These are phyloP conservation scores for Paecilomyces fulvus DNA, from an alignment of 2,329 filamentous ascomycete genomes.

Conservation along the genomic window DNA sequence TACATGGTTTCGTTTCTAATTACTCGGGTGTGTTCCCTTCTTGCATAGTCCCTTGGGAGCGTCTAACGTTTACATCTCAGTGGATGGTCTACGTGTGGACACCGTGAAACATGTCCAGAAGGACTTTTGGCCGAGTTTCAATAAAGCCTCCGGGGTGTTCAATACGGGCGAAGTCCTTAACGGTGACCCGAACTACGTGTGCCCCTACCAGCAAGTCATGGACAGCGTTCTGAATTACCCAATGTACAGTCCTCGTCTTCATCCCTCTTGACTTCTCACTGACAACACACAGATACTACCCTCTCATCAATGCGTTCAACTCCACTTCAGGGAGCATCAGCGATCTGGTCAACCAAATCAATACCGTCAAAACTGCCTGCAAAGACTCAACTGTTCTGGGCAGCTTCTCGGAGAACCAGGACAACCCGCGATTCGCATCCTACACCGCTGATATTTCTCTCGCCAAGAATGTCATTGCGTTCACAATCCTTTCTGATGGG, in stretches of 20 bases:
- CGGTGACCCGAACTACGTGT: slow-evolving; percentile 25
- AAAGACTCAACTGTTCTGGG: slow-evolving; percentile 40
- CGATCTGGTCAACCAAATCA: slow-evolving; percentile 16
- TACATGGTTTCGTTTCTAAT: neutral
- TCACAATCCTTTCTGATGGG: slow-evolving; percentile 51
- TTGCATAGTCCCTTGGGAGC: slow-evolving; percentile 6
- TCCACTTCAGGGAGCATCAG: slow-evolving; percentile 18
- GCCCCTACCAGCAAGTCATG: slow-evolving; percentile 34
- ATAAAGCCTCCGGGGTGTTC: slow-evolving; percentile 29
- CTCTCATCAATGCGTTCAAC: slow-evolving; percentile 23
- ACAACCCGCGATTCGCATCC: slow-evolving; percentile 46
- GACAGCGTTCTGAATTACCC: slow-evolving; percentile 41
- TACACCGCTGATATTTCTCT: slow-evolving; percentile 46
- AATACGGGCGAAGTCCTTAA: slow-evolving; percentile 39
- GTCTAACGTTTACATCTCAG: slow-evolving; percentile 26
- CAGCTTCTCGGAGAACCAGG: slow-evolving; percentile 53
- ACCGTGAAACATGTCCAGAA: slow-evolving; percentile 40
- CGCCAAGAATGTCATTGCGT: slow-evolving; percentile 53
- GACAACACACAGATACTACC: slow-evolving; percentile 7
- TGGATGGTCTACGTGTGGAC: slow-evolving; percentile 45
- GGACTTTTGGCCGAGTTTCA: slow-evolving; percentile 32
- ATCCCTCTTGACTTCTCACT: neutral
- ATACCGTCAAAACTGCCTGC: slow-evolving; percentile 19
- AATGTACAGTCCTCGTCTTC: slow-evolving; percentile 11
- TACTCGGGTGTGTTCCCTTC: neutral